phyloP scores from a whole-genome alignment of 2,329 filamentous ascomycete genomes.

The Calonectria henricotiae region DNA sequence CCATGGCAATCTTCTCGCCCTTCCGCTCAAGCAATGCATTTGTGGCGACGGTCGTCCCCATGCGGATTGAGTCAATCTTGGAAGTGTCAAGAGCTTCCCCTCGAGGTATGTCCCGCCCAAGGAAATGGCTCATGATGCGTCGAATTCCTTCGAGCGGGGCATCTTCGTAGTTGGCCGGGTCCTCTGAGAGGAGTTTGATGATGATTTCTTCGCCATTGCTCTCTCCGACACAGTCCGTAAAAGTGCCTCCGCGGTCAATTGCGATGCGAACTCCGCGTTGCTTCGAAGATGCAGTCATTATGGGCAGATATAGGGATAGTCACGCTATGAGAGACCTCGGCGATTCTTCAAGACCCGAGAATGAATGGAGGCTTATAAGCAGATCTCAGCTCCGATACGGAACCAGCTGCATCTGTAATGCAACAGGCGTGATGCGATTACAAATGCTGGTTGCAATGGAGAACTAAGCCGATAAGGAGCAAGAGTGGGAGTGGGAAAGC shows the following conservation, averaged over 20 bases:
- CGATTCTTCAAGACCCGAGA: not conserved
- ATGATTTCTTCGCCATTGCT: conserved; percentile 84
- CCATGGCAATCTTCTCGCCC: conserved; percentile 88
- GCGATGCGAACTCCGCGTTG: conserved; percentile 80
- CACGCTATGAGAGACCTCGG: not conserved
- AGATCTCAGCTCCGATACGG: conserved; percentile 5
- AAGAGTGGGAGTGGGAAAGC: conserved; percentile 20
- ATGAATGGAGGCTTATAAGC: not conserved
- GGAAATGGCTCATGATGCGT: conserved; percentile 86
- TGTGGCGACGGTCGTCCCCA: conserved; percentile 96
- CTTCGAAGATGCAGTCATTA: conserved; percentile 58
- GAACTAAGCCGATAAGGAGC: conserved; percentile 30
- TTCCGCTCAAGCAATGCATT: conserved; percentile 93
- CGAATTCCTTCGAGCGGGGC: conserved; percentile 93
- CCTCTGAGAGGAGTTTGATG: conserved; percentile 91
- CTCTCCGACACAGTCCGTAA: conserved; percentile 93
- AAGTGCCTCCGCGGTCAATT: conserved; percentile 88
- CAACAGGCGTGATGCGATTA: conserved; percentile 34
- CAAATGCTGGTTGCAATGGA: conserved; percentile 32
- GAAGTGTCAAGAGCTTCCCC: conserved; percentile 86
- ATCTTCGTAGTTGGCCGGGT: conserved; percentile 91
- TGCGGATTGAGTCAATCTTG: conserved; percentile 90
- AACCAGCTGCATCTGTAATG: conserved; percentile 22
- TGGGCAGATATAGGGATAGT: conserved; percentile 26
- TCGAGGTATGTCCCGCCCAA: conserved; percentile 82